phyloP scores from a whole-genome alignment of 2,329 filamentous ascomycete species.

The Pseudovirgaria hyperparasitica region DNA sequence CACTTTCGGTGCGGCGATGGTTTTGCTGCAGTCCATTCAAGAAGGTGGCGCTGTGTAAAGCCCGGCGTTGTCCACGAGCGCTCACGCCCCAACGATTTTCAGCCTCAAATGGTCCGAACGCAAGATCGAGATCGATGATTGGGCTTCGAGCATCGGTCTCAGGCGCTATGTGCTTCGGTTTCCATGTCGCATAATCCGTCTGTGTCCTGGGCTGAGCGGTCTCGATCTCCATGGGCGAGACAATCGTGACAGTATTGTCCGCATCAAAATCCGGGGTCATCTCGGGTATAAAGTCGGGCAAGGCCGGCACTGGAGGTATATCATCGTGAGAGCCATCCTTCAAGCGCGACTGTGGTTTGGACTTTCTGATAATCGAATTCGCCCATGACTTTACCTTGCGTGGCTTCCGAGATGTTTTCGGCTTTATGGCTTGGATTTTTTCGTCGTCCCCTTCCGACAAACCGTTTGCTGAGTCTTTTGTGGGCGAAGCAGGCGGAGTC shows the following conservation, averaged over 20 bases:
- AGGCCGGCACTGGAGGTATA: slow-evolving; percentile 15
- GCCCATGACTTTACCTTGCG: slow-evolving; percentile 70
- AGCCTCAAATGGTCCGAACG: slow-evolving; percentile 83
- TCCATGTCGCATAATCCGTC: slow-evolving; percentile 24
- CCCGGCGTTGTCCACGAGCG: slow-evolving; percentile 46
- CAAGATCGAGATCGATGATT: slow-evolving; percentile 89
- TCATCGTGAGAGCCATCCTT: slow-evolving; percentile 1
- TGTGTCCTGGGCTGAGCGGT: slow-evolving; percentile 15
- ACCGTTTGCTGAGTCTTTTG: slow-evolving; percentile 9
- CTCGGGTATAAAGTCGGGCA: slow-evolving; percentile 10
- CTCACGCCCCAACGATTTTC: slow-evolving; percentile 55
- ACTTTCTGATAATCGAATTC: slow-evolving; percentile 52
- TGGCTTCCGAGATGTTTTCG: slow-evolving; percentile 41
- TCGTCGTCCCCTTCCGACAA: slow-evolving; percentile 26
- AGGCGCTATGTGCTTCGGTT: slow-evolving; percentile 22
- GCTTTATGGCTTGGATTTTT: slow-evolving; percentile 29
- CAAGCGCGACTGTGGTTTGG: slow-evolving; percentile 31
- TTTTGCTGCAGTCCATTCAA: slow-evolving; percentile 63
- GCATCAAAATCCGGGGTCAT: slow-evolving; percentile 26
- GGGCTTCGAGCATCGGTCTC: slow-evolving; percentile 54
- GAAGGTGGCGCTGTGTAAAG: slow-evolving; percentile 66
- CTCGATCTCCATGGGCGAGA: slow-evolving; percentile 17
- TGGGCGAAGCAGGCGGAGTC: slow-evolving; percentile 16
- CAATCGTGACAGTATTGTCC: slow-evolving; percentile 29
- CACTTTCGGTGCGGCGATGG: slow-evolving; percentile 67